Percentiles rank a stretch among this genome's conserved stretches.
These are phyloP conservation scores for Aphanoascus verrucosus DNA, from an alignment of 2,329 filamentous ascomycete species.

Conservation along the genomic window DNA sequence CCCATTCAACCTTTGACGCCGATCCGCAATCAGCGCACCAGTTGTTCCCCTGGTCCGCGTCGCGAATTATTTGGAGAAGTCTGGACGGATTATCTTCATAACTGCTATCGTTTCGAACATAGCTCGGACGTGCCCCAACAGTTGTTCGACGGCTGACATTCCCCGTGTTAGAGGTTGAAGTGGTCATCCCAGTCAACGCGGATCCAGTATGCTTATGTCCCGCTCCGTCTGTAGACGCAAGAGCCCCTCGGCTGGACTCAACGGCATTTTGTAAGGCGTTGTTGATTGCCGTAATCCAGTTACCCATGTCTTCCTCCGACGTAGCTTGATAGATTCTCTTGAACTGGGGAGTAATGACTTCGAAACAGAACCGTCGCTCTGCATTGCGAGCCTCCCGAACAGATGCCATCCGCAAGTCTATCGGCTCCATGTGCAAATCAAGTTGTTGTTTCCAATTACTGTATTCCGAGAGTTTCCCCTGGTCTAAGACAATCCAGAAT, in stretches of 20 bases:
- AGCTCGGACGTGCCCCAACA: constrained; percentile 73
- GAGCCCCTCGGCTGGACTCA: constrained; percentile 56
- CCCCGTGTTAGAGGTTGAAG: constrained; percentile 40
- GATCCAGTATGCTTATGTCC: constrained; percentile 80
- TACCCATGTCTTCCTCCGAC: constrained; percentile 95
- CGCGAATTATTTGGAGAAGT: constrained; percentile 74
- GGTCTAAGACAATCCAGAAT: constrained; percentile 97
- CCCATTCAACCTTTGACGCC: constrained; percentile 91
- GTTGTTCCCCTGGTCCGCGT: constrained; percentile 83
- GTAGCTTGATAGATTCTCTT: constrained; percentile 96
- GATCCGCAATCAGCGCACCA: constrained; percentile 93
- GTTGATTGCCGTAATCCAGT: constrained; percentile 92
- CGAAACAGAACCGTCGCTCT: constrained; percentile 92
- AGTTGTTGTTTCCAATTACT: constrained; percentile 98
- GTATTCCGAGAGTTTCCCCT: constrained; percentile 93
- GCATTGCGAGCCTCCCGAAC: constrained; percentile 91
- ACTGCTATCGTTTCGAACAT: constrained; percentile 57
- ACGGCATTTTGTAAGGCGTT: constrained; percentile 94
- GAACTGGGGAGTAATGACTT: constrained; percentile 92
- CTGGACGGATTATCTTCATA: constrained; percentile 77
- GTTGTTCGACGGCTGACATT: constrained; percentile 76
- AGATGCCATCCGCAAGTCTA: constrained; percentile 92
- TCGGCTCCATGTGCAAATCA: constrained; percentile 94
- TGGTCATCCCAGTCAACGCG: constrained; percentile 83
- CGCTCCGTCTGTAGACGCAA: constrained; percentile 44